Conservation (phyloP, 2,329 filamentous ascomycete genomes). For the Elsinoe arachidis region DNA sequence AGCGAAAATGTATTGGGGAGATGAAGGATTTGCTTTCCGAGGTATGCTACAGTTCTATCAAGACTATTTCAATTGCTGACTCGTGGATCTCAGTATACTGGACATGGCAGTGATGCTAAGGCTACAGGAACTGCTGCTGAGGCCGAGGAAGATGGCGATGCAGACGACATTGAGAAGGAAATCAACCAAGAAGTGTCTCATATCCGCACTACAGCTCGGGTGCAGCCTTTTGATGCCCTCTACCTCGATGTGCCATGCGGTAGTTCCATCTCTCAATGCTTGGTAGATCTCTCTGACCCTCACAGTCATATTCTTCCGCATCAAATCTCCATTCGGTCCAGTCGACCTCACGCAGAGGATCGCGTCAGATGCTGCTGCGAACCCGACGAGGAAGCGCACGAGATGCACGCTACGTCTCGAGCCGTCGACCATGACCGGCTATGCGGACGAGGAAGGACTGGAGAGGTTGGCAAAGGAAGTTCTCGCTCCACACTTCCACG, state of each 20-base stretch:
- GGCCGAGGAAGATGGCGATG: conserved; percentile 29
- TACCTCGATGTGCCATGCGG: conserved; percentile 48
- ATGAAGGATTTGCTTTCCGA: conserved; percentile 54
- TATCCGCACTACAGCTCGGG: conserved; percentile 45
- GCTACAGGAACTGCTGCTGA: conserved; percentile 20
- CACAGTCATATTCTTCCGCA: conserved; percentile 51
- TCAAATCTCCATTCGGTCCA: conserved; percentile 48
- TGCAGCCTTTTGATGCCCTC: conserved; percentile 45
- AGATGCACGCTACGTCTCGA: conserved; percentile 53
- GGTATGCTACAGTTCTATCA: conserved; percentile 21
- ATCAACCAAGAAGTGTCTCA: conserved; percentile 63
- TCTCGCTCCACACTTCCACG: conserved; percentile 56
- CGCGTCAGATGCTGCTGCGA: conserved; percentile 47
- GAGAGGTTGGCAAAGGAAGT: conserved; percentile 56
- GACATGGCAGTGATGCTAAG: conserved; percentile 6
- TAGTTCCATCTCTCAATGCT: conserved; percentile 27
- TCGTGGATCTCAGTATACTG: not conserved
- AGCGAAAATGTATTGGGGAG: conserved; percentile 60
- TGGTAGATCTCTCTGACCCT: not conserved
- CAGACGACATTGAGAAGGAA: conserved; percentile 59
- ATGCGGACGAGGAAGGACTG: conserved; percentile 60
- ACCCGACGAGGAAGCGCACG: conserved; percentile 44
- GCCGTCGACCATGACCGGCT: conserved; percentile 51
- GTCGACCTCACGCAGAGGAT: conserved; percentile 51
- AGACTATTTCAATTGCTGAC: not conserved